phyloP scores from a whole-genome alignment of 2,329 filamentous ascomycete genomes.

The Fusarium verrucosum region DNA sequence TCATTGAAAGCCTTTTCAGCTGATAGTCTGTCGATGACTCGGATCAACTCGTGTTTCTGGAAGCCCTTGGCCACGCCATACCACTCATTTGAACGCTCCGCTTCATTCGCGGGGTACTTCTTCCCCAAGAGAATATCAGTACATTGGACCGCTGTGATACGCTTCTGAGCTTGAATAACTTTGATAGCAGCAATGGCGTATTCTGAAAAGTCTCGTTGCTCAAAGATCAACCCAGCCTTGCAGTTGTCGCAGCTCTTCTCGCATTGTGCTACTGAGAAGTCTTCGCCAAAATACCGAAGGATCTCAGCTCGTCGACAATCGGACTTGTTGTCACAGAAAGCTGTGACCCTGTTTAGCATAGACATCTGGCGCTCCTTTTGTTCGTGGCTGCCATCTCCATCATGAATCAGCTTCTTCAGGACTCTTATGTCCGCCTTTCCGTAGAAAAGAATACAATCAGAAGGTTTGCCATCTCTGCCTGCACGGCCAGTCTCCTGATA shows the following conservation, averaged over 20 bases:
- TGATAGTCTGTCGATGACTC: constrained; percentile 81
- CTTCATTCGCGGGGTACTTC: constrained; percentile 66
- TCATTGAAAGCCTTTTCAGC: constrained; percentile 79
- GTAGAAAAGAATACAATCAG: constrained; percentile 91
- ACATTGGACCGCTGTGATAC: constrained; percentile 80
- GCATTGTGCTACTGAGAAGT: constrained; percentile 77
- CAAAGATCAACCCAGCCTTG: constrained; percentile 74
- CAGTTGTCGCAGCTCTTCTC: constrained; percentile 88
- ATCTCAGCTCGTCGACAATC: constrained; percentile 91
- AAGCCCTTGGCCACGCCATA: constrained; percentile 76
- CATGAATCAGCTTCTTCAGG: constrained; percentile 82
- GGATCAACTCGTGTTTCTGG: constrained; percentile 79
- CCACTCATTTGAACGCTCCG: constrained; percentile 63
- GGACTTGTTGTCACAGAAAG: constrained; percentile 88
- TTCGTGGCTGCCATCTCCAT: constrained; percentile 77
- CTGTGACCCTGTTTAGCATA: constrained; percentile 86
- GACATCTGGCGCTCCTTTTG: constrained; percentile 85
- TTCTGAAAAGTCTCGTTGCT: constrained; percentile 78
- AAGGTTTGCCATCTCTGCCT: constrained; percentile 86
- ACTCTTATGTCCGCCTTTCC: constrained; percentile 78
- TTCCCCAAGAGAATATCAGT: constrained; percentile 85
- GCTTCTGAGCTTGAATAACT: constrained; percentile 68
- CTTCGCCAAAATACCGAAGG: constrained; percentile 92
- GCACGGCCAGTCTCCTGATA: constrained; percentile 98
- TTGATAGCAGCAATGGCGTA: constrained; percentile 76